phyloP scores from a whole-genome alignment of 2,329 filamentous ascomycete genomes.

The Erysiphe pulchra region DNA sequence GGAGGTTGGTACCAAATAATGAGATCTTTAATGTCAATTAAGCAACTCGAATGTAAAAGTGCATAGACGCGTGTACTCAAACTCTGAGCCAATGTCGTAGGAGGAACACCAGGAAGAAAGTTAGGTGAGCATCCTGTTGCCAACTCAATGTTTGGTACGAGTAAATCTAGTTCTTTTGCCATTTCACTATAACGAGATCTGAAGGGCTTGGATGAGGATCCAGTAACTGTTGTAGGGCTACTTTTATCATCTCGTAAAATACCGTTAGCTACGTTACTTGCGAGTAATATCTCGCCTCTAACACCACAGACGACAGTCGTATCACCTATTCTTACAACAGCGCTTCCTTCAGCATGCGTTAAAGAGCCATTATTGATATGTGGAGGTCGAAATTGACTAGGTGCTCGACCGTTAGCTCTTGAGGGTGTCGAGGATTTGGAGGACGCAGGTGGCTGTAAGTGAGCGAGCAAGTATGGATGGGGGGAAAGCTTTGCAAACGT shows the following conservation, averaged over 20 bases:
- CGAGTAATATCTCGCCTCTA: constrained; percentile 58
- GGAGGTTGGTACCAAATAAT: constrained; percentile 34
- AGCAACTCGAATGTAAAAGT: constrained; percentile 42
- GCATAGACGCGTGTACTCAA: constrained; percentile 54
- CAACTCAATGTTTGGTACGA: constrained; percentile 86
- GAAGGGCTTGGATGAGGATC: no score
- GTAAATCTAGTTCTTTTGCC: constrained; percentile 37
- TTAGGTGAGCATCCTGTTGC: constrained; percentile 73
- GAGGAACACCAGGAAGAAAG: constrained; percentile 64
- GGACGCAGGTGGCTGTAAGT: constrained; percentile 36
- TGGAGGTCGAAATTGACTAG: constrained; percentile 43
- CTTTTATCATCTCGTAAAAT: no score
- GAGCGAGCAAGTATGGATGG: constrained; percentile 69
- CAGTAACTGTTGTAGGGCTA: no score
- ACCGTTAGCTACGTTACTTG: constrained; percentile 40
- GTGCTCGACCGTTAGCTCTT: constrained; percentile 59
- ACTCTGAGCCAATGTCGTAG: constrained; percentile 55
- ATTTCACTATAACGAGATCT: constrained; percentile 11
- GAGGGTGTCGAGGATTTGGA: constrained; percentile 23
- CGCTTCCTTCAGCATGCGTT: constrained; percentile 71
- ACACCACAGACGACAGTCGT: constrained; percentile 91
- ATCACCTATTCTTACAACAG: constrained; percentile 67
- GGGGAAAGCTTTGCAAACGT: constrained; percentile 80
- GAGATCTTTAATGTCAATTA: constrained; percentile 41
- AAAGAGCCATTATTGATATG: constrained; percentile 62